Conservation (phyloP, 2,329 filamentous ascomycete species). For the Penicillium sp. region DNA sequence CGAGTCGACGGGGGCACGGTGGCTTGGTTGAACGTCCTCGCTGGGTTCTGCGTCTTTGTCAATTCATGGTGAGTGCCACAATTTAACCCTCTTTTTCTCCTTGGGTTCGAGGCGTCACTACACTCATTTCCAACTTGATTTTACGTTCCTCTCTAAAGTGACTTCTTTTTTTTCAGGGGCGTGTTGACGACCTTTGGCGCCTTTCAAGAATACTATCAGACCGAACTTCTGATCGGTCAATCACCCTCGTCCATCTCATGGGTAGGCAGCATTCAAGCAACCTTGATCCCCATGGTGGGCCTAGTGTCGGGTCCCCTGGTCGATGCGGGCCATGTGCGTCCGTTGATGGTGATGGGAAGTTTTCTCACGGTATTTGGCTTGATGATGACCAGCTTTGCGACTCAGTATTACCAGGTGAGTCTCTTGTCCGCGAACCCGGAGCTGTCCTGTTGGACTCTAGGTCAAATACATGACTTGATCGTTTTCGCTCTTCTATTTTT, state of each 20-base stretch:
- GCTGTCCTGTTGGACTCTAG: no score
- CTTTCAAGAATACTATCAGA: slow-evolving; percentile 46
- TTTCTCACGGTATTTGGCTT: slow-evolving; percentile 33
- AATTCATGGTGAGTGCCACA: slow-evolving; percentile 26
- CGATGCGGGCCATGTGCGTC: slow-evolving; percentile 42
- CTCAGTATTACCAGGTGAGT: slow-evolving; percentile 25
- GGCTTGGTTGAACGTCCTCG: slow-evolving; percentile 27
- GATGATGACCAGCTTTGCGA: slow-evolving; percentile 28
- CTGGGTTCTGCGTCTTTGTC: slow-evolving; percentile 29
- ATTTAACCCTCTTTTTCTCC: no score
- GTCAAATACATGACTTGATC: not conserved
- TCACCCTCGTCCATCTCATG: slow-evolving; percentile 44
- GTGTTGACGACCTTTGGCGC: slow-evolving; percentile 44
- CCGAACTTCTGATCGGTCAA: slow-evolving; percentile 27
- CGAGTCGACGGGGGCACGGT: slow-evolving; percentile 23
- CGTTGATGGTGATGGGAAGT: slow-evolving; percentile 37
- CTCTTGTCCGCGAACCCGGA: not conserved
- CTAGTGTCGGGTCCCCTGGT: slow-evolving; percentile 47
- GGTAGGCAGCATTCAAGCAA: slow-evolving; percentile 44
- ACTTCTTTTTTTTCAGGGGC: slow-evolving; percentile 22
- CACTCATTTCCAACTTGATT: not conserved
- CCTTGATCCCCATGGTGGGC: slow-evolving; percentile 44
- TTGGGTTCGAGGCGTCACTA: not conserved
- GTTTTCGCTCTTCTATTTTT: not conserved
- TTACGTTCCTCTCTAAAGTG: slow-evolving; percentile 1